Evolutionary conservation across 2,329 filamentous ascomycete genomes (phyloP).

Genomic region (Lasiodiplodia hormozganensis): DNA sequence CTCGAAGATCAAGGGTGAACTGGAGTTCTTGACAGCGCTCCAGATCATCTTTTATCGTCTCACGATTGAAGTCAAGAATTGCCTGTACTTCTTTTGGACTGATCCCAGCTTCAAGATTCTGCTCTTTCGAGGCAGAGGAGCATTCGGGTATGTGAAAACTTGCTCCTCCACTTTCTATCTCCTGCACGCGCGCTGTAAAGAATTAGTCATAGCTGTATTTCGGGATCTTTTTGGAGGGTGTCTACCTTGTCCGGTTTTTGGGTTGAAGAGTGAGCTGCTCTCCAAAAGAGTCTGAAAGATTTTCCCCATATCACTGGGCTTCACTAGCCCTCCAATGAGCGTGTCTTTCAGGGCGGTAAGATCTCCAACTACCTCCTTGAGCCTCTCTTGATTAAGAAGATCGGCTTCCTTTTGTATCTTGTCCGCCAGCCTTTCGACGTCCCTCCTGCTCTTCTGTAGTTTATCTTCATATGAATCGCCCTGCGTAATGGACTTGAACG

Average conservation of each 20-base stretch:
- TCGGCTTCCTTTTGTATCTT: neutral
- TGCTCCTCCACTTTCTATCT: too few species aligned
- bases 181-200: too few species aligned
- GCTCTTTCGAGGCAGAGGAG: neutral
- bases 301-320: conserved; percentile 2
- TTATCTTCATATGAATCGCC: neutral
- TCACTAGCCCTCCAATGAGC: too few species aligned
- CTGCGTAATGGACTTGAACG: neutral
- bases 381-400: too few species aligned
- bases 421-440: neutral
- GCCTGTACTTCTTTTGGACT: neutral
- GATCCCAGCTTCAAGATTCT: too few species aligned
- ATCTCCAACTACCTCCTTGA: too few species aligned
- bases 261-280: neutral
- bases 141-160: too few species aligned
- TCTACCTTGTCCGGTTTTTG: neutral
- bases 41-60: neutral
- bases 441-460: neutral
- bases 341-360: too few species aligned
- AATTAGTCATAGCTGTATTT: too few species aligned
- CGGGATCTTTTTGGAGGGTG: too few species aligned
- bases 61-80: neutral
- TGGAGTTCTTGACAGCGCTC: neutral
- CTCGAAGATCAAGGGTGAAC: neutral
- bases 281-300: neutral